Base-by-base conservation (phyloP, 2,329 filamentous ascomycete genomes). In the Conoideocrella luteorostrata region DNA sequence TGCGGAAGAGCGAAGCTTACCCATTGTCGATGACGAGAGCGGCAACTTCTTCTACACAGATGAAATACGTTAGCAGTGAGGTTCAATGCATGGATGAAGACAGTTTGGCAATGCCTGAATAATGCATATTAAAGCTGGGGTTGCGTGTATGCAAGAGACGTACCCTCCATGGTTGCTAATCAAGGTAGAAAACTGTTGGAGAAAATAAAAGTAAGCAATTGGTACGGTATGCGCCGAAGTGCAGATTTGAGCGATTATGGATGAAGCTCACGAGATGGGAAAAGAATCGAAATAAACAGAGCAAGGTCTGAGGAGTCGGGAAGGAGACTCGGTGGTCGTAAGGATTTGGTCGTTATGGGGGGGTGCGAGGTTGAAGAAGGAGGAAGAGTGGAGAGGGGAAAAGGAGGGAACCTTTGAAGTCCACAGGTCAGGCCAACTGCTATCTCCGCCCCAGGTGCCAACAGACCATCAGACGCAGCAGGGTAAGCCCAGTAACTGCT, bases 21-120 rank as follows among this genome's bases (percentile, higher is more conserved):
- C 93, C 93, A 97, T 98, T 98, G 90, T 98, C 93, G 78, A 98
- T 97, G 76, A 98, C 93, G 88, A 98, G 90, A 75, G 93, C 93
- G 74, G 93, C 93, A 76, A 98, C 93, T 88, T 98, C 93, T 83
- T 98, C 93, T 97, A 69, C 73, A 75, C 54, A 51, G 50, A 52
- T 59, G 52, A 66, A 57, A 56, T 49, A 55, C 26, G 65, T 77
- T 56, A 78, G 76, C 62, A 51, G 61, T 45, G 38, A 40, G 47
- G 42, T 35, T 43, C 34, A 42, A 54, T 40, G 44, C 24, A 32
- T 29, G 17, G 17, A 12, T 32, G 15, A 20, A 9, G 15, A 10
- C 6, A 2, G 10, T 23, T 20, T 26, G 11, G 17, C 18, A 24
- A 40, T 46, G 43, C 21, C 33, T 40, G n/a, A 20, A 17, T 22